Evolutionary conservation across 2,329 filamentous ascomycete genomes (phyloP).

Genomic region (Esteya vermicola): DNA sequence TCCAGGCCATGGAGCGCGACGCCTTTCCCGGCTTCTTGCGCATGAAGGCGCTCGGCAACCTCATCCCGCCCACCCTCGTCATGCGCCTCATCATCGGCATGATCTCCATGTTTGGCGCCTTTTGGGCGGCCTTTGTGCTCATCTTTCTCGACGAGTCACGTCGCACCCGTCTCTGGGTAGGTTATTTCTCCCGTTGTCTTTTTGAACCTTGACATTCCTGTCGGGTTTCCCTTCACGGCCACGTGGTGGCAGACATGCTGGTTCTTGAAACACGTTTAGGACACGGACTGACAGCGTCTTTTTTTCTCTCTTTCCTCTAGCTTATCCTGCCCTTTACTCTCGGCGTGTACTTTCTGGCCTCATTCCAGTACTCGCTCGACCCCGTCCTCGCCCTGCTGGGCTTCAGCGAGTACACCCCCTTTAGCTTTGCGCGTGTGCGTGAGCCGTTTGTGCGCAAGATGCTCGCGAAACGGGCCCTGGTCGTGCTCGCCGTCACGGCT

Average conservation of each 20-base stretch:
- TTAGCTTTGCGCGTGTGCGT: constrained; percentile 75
- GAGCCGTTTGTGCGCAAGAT: constrained; percentile 86
- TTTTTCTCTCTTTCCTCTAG: constrained; percentile 17
- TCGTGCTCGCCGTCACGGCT: constrained; percentile 63
- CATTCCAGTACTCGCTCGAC: constrained; percentile 92
- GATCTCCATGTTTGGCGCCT: constrained; percentile 73
- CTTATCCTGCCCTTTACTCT: constrained; percentile 81
- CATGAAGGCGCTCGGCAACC: constrained; percentile 88
- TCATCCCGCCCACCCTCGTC: constrained; percentile 83
- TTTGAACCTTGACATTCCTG: no score
- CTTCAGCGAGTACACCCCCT: constrained; percentile 90
- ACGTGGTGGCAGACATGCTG: no score
- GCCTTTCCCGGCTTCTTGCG: constrained; percentile 95
- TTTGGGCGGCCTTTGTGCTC: constrained; percentile 88
- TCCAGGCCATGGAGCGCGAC: constrained; percentile 98
- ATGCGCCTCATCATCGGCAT: constrained; percentile 75
- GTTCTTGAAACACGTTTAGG: no score
- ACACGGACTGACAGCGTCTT: no score
- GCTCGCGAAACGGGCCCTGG: constrained; percentile 67
- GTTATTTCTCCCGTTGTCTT: constrained; percentile 20
- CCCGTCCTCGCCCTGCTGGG: constrained; percentile 80
- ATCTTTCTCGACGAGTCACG: constrained; percentile 77
- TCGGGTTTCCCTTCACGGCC: no score
- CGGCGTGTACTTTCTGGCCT: constrained; percentile 75
- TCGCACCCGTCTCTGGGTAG: constrained; percentile 69